These are phyloP conservation scores for Sporothrix inflata DNA, from an alignment of 2,329 filamentous ascomycete genomes.

Conservation along the genomic window DNA sequence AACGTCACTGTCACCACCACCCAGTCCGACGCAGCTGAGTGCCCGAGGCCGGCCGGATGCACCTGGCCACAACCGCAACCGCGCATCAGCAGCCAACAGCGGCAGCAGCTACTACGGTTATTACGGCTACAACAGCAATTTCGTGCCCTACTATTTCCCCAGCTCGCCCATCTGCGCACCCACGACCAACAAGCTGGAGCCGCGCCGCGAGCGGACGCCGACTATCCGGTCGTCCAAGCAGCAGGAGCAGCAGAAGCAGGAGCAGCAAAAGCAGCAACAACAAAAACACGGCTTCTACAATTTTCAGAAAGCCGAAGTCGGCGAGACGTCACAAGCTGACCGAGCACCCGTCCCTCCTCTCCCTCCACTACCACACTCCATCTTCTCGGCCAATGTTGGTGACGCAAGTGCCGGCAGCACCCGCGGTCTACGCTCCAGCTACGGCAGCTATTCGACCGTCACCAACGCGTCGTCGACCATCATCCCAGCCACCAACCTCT, in stretches of 20 bases:
- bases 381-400: neutral
- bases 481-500: neutral
- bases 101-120: neutral
- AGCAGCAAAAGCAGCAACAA: neutral
- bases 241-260: neutral
- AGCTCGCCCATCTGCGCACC: constrained; percentile 46
- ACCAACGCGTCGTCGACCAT: constrained; percentile 9
- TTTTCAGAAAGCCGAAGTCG: constrained; percentile 13
- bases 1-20: constrained; percentile 39
- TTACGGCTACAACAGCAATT: constrained; percentile 21
- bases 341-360: constrained; percentile 8
- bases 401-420: neutral
- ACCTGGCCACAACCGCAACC: constrained; percentile 28
- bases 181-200: constrained; percentile 43
- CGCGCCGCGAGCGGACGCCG: constrained; percentile 36
- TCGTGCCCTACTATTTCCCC: constrained; percentile 39
- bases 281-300: constrained; percentile 25
- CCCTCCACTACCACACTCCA: neutral
- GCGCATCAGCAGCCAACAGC: constrained; percentile 17
- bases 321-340: neutral
- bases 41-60: constrained; percentile 12
- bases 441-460: constrained; percentile 28
- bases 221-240: constrained; percentile 22
- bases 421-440: constrained; percentile 26
- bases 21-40: constrained; percentile 32